These are phyloP conservation scores for Pelagomonas calceolata DNA, from an alignment of 108 stramenopile genomes.

Conservation along the genomic window DNA sequence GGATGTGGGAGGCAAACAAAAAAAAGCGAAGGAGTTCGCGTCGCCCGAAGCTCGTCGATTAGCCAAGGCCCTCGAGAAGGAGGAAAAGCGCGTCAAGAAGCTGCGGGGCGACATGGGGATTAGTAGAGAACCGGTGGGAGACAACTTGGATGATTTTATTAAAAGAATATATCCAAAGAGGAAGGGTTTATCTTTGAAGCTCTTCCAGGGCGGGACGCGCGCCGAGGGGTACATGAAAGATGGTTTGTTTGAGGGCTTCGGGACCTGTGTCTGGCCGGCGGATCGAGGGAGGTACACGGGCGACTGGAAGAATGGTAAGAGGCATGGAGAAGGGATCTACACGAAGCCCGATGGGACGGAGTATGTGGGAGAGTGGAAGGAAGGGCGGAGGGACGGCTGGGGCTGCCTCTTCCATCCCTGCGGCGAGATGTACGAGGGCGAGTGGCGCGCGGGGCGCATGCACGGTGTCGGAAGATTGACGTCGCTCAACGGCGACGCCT, in stretches of 20 bases:
- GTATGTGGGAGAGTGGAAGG: conserved; percentile 15
- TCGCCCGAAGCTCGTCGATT: too few species aligned
- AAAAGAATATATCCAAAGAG: conserved; percentile 7
- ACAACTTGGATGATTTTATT: neutral
- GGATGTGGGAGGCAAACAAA: too few species aligned
- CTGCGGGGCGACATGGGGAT: too few species aligned
- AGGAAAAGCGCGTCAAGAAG: too few species aligned
- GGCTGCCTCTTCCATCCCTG: conserved; percentile 8
- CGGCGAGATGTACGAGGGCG: conserved; percentile 18
- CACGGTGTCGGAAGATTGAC: conserved; percentile 13
- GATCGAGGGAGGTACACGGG: conserved; percentile 20
- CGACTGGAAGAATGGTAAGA: conserved; percentile 16
- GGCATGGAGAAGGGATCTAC: conserved; percentile 12
- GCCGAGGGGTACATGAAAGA: neutral
- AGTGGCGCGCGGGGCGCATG: neutral
- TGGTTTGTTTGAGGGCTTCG: conserved; percentile 4
- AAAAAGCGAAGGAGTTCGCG: too few species aligned
- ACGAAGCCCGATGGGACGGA: conserved; percentile 8
- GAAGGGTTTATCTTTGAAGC: neutral
- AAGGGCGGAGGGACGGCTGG: conserved; percentile 11
- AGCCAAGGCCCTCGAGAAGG: too few species aligned
- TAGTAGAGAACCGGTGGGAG: neutral
- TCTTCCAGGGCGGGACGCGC: too few species aligned
- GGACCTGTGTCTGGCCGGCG: conserved; percentile 9
- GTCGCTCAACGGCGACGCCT: conserved; percentile 16